phyloP scores from a whole-genome alignment of 257 asterid species.

The Fraxinus pennsylvanica region DNA sequence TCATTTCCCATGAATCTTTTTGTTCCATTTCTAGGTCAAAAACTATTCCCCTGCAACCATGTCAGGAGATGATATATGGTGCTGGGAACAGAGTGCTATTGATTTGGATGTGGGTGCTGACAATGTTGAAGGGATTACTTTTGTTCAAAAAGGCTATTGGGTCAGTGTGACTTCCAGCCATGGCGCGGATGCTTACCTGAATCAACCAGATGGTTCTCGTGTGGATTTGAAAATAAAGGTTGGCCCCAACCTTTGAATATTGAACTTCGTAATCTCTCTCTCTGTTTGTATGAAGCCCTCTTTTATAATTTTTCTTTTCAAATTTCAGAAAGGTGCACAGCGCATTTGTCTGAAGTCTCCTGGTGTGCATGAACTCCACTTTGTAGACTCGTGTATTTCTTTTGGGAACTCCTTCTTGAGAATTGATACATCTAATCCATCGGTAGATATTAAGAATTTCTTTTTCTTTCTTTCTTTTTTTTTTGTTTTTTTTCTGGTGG shows the following conservation, averaged over 20 bases:
- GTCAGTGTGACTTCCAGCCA: conserved; percentile 76
- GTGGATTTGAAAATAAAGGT: conserved; percentile 75
- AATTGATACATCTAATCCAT: conserved; percentile 68
- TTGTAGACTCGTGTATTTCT: conserved; percentile 73
- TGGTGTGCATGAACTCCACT: conserved; percentile 91
- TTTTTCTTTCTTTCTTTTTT: background rate
- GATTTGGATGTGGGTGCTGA: conserved; percentile 70
- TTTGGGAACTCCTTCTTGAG: conserved; percentile 69
- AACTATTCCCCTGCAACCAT: conserved; percentile 41
- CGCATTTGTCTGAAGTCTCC: conserved; percentile 73
- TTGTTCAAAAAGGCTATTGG: conserved; percentile 88
- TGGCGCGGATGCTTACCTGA: conserved; percentile 72
- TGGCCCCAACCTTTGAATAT: conserved; percentile 26
- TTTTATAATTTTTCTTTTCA: conserved; percentile 19
- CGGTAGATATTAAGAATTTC: conserved; percentile 43
- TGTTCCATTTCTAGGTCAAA: conserved; percentile 58
- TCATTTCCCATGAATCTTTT: conserved; percentile 12
- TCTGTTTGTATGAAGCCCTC: conserved; percentile 29
- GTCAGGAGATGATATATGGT: conserved; percentile 81
- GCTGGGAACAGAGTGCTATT: conserved; percentile 76
- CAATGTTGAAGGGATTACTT: conserved; percentile 76
- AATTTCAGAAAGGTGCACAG: conserved; percentile 87
- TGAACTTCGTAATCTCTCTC: conserved; percentile 1
- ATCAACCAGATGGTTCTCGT: conserved; percentile 58
- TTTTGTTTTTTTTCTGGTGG: background rate